Evolutionary conservation across 2,329 filamentous ascomycete species (phyloP), one percentile per base, ranked within the genome.

Genomic region (Colletotrichum phormii): DNA sequence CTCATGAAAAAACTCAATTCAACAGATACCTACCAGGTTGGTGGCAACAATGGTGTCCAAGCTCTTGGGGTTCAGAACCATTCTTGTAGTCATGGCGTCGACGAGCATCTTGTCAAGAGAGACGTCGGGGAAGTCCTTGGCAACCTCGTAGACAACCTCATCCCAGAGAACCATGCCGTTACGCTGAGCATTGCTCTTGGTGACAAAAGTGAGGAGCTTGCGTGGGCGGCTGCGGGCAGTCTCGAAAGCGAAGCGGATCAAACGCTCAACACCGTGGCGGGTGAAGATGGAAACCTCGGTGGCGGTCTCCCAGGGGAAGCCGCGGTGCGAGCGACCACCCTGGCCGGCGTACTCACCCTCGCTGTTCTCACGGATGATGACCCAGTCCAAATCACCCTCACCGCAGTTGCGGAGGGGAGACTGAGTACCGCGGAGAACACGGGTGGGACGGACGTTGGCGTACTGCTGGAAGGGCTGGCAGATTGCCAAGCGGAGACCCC

Each of bases 161-260:
- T 92, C 91, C 91, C 91, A 92, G 75, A 92, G 85, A 0, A 92
- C 90, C 89, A 93, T 91, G 0, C 90, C 90, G 75, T 92, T 90
- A 2, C 90, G 83, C 80, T 92, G 89, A 0, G 90, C 90, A 78
- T 92, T 92, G 67, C 87, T 90, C 82, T 92, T 92, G 1, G 89
- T 91, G 22, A 92, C 90, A 2, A 92, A 86, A 0, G 89, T 92
- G 29, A 92, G 78, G 24, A 86, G 82, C 81, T 90, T 91, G 70
- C 86, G 84, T 0, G 88, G 86, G n/a, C 90, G 82, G 66, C 82
- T 71, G 64, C 66, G 77, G 1, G 86, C 90, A 24, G 82, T 87
- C 79, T 91, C 87, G 75, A 91, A 92, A 0, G 90, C 90, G 75
- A 92, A 92, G 1, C 89, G 85, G 78, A 92, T 88, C 46, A 92